These are phyloP conservation scores for Helianthus annuus DNA, from an alignment of 129 eudicot species.

Conservation along the genomic window HanXRQr2.0-SUNRISE NC_035440.2:73992511-73993010, in stretches of 20 bases:
- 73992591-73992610: slow-evolving; percentile 77
- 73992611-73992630: slow-evolving; percentile 57
- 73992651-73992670: background rate
- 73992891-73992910: background rate
- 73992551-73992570: slow-evolving; percentile 32
- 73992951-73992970: background rate
- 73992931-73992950: background rate
- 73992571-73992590: slow-evolving; percentile 52
- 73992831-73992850: slow-evolving; percentile 58
- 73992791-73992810: slow-evolving; percentile 84
- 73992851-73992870: slow-evolving; percentile 58
- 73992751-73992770: slow-evolving; percentile 81
- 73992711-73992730: slow-evolving; percentile 59
- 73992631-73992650: slow-evolving; percentile 1
- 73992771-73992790: slow-evolving; percentile 92
- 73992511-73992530: slow-evolving; percentile 61
- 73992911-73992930: background rate
- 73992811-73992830: slow-evolving; percentile 57
- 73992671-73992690: background rate
- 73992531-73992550: slow-evolving; percentile 25
- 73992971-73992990: background rate
- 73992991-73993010: slow-evolving; percentile 12
- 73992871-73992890: background rate
- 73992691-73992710: background rate
- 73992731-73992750: slow-evolving; percentile 90